Evolutionary conservation across 176 grass and related monocot species (phyloP).

Genomic region (Zoysia japonica): DNA sequence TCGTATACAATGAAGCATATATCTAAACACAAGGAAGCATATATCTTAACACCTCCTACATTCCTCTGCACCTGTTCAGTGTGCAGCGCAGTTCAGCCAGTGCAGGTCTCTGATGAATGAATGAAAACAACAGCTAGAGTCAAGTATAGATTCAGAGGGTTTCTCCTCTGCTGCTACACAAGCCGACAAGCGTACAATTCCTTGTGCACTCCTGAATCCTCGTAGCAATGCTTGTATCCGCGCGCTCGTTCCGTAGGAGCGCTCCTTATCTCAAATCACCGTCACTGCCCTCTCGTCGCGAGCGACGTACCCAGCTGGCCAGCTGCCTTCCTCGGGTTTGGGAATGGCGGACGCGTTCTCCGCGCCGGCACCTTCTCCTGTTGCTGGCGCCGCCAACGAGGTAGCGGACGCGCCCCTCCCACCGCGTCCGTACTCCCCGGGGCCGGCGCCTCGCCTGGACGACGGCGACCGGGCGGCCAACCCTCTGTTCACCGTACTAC

Average conservation of each 20-base stretch:
- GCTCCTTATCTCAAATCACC: conserved; percentile 13
- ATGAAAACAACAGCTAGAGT: conserved; percentile 14
- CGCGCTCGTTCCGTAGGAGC: neutral
- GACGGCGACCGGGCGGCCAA: neutral
- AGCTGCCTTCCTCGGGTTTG: neutral
- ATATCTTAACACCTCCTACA: too few species aligned
- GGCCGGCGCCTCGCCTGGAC: conserved; percentile 11
- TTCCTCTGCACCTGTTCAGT: too few species aligned
- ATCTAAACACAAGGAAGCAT: too few species aligned
- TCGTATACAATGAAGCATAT: too few species aligned
- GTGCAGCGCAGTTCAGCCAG: too few species aligned
- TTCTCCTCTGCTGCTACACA: neutral
- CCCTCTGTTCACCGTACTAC: conserved; percentile 47
- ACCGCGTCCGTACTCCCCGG: conserved; percentile 35
- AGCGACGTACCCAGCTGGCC: neutral
- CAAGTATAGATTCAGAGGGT: conserved; percentile 40
- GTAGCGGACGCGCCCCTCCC: conserved; percentile 32
- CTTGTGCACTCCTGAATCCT: neutral
- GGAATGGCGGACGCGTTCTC: conserved; percentile 34
- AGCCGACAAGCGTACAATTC: neutral
- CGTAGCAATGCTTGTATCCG: neutral
- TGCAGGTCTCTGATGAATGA: neutral
- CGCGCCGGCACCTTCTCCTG: conserved; percentile 12
- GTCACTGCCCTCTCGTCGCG: neutral
- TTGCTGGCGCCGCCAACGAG: neutral